Evolutionary conservation across 768 basidiomycete genomes (phyloP), one percentile per base, ranked within the genome.

Genomic region (Lactarius psammicola): DNA sequence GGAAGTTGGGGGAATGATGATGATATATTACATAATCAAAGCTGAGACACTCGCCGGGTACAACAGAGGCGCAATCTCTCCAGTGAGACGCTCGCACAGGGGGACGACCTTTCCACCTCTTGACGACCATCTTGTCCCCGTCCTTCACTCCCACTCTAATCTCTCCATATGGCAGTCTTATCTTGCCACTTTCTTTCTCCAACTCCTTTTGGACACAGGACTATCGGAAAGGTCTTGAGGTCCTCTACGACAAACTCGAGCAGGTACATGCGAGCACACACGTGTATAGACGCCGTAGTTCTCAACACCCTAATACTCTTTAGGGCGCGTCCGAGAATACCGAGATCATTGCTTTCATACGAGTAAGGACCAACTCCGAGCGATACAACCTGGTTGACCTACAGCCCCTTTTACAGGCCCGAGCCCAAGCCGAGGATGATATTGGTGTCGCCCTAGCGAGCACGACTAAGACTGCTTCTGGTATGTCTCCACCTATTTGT

Each of bases 171-270:
- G 94, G 89, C 93, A 68, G 89, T 92, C 69, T 79, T 96, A 68
- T 91, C 93, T 85, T 95, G 72, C 94, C 94, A n/a, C 81, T 93
- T 65, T 84, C 84, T 18, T 97, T 97, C 75, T 86, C 82, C 63
- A 95, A 96, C 76, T 95, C 94, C 34, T 97, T 97, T 80, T 97
- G 95, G 95, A 85, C 94, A 18, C 89, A 92, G 75, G 93, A 95
- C 79, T 95, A 93, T 74, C 82, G 92, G 54, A 84, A 79, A 65
- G 95, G 94, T 38, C 82, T 97, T 33, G 87, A 96, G 68, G 84
- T 90, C 28, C 77, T 94, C 36, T 93, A 85, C 74, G 76, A 73
- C 53, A 88, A 91, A 76, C 85, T 94, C 30, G 88, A 93, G 71
- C 89, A 92, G 82, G 92, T 88, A 67, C 57, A 80, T 71, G 17